These are phyloP conservation scores for Dipteronia dyeriana DNA, from an alignment of 345 rosid genomes.

Conservation along the genomic window DNA sequence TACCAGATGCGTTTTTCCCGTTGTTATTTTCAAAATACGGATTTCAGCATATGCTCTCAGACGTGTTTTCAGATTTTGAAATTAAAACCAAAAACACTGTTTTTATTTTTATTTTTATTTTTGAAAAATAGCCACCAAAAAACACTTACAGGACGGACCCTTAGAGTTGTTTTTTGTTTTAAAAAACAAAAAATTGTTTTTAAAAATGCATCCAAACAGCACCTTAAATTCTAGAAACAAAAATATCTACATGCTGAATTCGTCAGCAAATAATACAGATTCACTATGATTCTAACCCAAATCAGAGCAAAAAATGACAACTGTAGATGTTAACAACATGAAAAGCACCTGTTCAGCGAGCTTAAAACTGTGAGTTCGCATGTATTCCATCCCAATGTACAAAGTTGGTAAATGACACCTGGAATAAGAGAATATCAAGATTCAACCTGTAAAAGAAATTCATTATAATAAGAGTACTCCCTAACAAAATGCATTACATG, in stretches of 20 bases:
- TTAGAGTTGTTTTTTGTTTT: too few species aligned
- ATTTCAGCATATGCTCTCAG: too few species aligned
- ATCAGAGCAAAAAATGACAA: background rate
- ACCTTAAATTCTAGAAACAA: background rate
- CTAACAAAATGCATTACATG: conserved; percentile 24
- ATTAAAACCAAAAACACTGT: too few species aligned
- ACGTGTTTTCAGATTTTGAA: too few species aligned
- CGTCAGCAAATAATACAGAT: background rate
- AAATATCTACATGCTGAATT: background rate
- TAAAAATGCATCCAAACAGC: too few species aligned
- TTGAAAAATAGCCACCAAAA: too few species aligned
- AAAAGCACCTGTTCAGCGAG: conserved; percentile 93
- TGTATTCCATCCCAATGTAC: conserved; percentile 98
- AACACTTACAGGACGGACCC: too few species aligned
- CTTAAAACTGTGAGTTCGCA: conserved; percentile 94
- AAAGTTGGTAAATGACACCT: conserved; percentile 98
- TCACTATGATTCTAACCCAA: background rate
- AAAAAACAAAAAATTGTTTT: too few species aligned
- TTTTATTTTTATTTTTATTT: too few species aligned
- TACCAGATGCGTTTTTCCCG: too few species aligned
- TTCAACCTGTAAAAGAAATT: conserved; percentile 66
- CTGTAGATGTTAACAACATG: conserved; percentile 5
- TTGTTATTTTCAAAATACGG: too few species aligned
- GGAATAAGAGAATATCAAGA: conserved; percentile 79
- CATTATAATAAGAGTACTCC: conserved; percentile 53